These are phyloP conservation scores for Trichoderma breve DNA, from an alignment of 2,329 filamentous ascomycete species.

Conservation along the genomic window DNA sequence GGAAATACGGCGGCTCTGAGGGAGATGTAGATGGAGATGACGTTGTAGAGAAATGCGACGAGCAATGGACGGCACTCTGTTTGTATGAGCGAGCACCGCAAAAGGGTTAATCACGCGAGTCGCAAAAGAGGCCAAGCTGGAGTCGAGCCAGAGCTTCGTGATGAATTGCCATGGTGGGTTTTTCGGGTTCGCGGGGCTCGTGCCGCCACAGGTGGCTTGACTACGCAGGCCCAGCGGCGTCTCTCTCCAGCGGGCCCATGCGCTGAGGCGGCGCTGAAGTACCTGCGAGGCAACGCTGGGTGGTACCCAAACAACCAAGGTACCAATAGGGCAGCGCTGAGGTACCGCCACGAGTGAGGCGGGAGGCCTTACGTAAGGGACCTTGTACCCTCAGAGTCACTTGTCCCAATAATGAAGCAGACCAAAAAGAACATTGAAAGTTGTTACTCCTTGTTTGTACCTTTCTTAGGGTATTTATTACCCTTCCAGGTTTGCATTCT, in stretches of 20 bases:
- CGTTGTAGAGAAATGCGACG: background rate
- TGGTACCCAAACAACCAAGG: background rate
- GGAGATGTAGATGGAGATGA: background rate
- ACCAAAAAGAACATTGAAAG: no score
- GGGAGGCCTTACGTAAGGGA: no score
- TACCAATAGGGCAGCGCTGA: background rate
- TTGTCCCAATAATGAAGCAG: no score
- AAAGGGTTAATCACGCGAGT: background rate
- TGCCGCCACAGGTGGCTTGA: constrained; percentile 16
- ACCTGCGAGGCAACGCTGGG: background rate
- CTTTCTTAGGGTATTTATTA: no score
- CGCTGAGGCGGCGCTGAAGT: background rate
- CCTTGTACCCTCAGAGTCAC: no score
- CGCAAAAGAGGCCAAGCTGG: background rate
- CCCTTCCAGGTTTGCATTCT: no score
- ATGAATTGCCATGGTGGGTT: constrained; percentile 11
- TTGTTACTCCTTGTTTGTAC: no score
- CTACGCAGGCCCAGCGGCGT: background rate
- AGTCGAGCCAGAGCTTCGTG: constrained; percentile 7
- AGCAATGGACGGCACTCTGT: background rate
- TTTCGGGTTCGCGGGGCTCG: constrained; percentile 20
- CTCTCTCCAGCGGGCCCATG: background rate
- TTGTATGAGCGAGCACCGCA: background rate
- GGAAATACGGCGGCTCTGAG: background rate
- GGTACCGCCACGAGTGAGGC: background rate